phyloP scores from a whole-genome alignment of 129 eudicot genomes.

The Chrysanthemum lavandulifolium region DNA sequence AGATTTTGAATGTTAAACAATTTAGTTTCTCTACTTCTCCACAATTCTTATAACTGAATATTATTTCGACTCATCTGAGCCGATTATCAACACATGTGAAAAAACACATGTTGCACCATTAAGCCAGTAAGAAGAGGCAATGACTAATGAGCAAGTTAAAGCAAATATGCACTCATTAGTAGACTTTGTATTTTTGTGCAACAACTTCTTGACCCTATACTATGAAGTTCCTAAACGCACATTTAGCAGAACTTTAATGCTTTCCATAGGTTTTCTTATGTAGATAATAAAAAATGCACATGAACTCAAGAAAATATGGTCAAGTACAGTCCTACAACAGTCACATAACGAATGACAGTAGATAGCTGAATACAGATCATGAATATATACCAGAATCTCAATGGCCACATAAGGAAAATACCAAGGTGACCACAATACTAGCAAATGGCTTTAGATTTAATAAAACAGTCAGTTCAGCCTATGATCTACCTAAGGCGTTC shows the following conservation, averaged over 20 bases:
- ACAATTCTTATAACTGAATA: background rate
- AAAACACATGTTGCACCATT: conserved; percentile 5
- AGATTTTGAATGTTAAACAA: no score
- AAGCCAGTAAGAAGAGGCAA: background rate
- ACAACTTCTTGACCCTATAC: background rate
- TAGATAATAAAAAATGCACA: conserved; percentile 10
- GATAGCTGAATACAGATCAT: background rate
- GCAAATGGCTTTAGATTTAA: background rate
- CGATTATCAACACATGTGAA: background rate
- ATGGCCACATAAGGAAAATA: background rate
- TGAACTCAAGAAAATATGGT: conserved; percentile 10
- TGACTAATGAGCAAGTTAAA: background rate
- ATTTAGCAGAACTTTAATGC: no score
- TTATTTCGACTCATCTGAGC: background rate
- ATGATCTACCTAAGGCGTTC: background rate
- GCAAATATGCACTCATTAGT: background rate
- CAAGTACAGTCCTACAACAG: background rate
- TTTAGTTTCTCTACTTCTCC: no score
- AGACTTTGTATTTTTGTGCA: background rate
- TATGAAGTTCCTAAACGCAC: no score
- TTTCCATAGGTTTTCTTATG: no score
- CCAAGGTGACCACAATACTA: no score
- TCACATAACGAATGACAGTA: conserved; percentile 2
- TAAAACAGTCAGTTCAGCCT: background rate
- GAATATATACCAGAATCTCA: conserved; percentile 1